These are phyloP conservation scores for Cenococcum geophilum DNA, from an alignment of 495 filamentous ascomycete species.

Conservation along the genomic window DNA sequence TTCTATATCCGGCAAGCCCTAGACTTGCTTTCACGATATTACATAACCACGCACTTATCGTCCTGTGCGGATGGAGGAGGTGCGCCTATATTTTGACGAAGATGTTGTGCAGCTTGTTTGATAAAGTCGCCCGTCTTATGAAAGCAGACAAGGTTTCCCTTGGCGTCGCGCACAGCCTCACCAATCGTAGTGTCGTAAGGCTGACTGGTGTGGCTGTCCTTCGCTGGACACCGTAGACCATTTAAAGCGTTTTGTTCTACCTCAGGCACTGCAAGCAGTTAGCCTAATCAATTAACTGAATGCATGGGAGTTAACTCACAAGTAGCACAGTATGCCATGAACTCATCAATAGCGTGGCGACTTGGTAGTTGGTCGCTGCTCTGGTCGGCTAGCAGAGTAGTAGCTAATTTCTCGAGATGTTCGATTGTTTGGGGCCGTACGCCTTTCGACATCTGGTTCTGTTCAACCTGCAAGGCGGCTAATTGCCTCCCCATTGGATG, in stretches of 20 bases:
- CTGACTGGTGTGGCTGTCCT: slow-evolving; percentile 38
- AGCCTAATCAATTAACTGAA: not conserved
- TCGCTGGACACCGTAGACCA: slow-evolving; percentile 37
- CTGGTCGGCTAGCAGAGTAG: slow-evolving; percentile 35
- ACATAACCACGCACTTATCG: slow-evolving; percentile 27
- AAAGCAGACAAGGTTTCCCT: slow-evolving; percentile 38
- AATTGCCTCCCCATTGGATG: slow-evolving; percentile 22
- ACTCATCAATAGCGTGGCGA: slow-evolving; percentile 37
- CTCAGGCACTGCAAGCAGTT: slow-evolving; percentile 28
- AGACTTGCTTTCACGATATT: not conserved
- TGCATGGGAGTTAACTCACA: slow-evolving; percentile 16
- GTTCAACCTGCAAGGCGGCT: slow-evolving; percentile 32
- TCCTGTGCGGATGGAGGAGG: slow-evolving; percentile 10
- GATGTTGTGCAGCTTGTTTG: slow-evolving; percentile 32
- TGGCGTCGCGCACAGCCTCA: slow-evolving; percentile 38
- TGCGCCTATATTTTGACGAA: slow-evolving; percentile 25
- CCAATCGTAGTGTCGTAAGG: slow-evolving; percentile 40
- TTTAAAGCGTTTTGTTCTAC: slow-evolving; percentile 38
- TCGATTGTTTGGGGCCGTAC: slow-evolving; percentile 38
- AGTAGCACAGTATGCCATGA: slow-evolving; percentile 37
- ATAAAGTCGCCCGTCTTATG: slow-evolving; percentile 43
- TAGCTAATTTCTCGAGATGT: slow-evolving; percentile 34
- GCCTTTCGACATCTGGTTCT: slow-evolving; percentile 38
- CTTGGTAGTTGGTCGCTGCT: slow-evolving; percentile 32
- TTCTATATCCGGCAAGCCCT: too few relatives aligned